A percentile compares a stretch with the other conserved stretches of the same genome.
These are phyloP conservation scores for Russula compacta DNA, from an alignment of 768 basidiomycete species.

Conservation along the genomic window DNA sequence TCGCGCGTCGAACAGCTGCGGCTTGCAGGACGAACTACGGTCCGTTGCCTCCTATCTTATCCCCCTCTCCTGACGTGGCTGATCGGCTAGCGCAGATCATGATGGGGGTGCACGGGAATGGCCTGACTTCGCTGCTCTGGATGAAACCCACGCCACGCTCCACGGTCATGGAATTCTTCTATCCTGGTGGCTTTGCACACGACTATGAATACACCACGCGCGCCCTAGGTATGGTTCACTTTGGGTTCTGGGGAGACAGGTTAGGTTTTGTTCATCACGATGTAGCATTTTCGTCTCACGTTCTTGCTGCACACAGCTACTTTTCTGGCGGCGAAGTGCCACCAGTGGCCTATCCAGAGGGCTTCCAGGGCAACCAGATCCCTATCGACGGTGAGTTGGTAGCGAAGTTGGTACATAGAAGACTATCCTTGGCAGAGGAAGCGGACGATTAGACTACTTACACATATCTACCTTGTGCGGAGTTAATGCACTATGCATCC, in stretches of 20 bases:
- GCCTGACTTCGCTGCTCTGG: slow-evolving; percentile 81
- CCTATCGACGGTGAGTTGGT: slow-evolving; percentile 70
- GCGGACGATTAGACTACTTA: slow-evolving; percentile 41
- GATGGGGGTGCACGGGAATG: slow-evolving; percentile 94
- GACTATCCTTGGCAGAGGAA: slow-evolving; percentile 49
- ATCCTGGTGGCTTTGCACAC: slow-evolving; percentile 71
- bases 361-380: slow-evolving; percentile 84
- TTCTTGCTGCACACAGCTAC: slow-evolving; percentile 32
- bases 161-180: slow-evolving; percentile 92
- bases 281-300: not conserved
- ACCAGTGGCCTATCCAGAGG: slow-evolving; percentile 62
- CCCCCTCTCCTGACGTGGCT: not conserved
- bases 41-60: slow-evolving; percentile 31
- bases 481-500: not conserved
- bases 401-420: slow-evolving; percentile 47
- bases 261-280: slow-evolving; percentile 32
- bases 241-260: slow-evolving; percentile 76
- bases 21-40: slow-evolving; percentile 78
- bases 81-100: slow-evolving; percentile 52
- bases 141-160: slow-evolving; percentile 78
- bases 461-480: not conserved
- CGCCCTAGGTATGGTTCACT: slow-evolving; percentile 77
- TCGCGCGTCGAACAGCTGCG: slow-evolving; percentile 70
- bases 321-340: slow-evolving; percentile 73
- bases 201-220: slow-evolving; percentile 79